phyloP scores from a whole-genome alignment of 176 grass and related monocot species.

The Poa annua region DNA sequence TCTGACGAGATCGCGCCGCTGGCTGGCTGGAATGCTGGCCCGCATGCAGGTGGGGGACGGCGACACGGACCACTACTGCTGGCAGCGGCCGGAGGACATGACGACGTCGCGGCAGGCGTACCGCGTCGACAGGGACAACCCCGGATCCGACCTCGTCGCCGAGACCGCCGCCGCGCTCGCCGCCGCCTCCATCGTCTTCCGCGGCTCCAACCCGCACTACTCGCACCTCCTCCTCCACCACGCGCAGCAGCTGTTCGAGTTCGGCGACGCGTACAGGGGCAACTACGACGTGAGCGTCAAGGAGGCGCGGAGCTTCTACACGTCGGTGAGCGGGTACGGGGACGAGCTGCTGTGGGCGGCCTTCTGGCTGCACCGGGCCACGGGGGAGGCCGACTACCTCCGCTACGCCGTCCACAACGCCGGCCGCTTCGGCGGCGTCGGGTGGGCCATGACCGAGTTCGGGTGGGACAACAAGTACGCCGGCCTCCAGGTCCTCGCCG shows the following conservation, averaged over 20 bases:
- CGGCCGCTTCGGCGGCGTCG: conserved; percentile 56
- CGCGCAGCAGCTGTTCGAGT: conserved; percentile 86
- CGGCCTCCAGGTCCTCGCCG: conserved; percentile 76
- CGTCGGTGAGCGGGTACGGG: conserved; percentile 86
- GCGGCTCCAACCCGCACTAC: conserved; percentile 66
- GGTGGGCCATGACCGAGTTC: conserved; percentile 90
- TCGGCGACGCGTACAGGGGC: conserved; percentile 68
- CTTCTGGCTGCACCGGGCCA: conserved; percentile 95
- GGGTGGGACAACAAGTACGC: conserved; percentile 98
- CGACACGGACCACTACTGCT: conserved; percentile 95
- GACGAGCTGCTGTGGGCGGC: conserved; percentile 99
- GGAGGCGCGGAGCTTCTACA: conserved; percentile 79
- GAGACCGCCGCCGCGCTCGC: conserved; percentile 91
- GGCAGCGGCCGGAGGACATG: conserved; percentile 96
- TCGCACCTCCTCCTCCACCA: conserved; percentile 78
- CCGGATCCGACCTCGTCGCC: conserved; percentile 79
- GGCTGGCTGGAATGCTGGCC: too few relatives aligned
- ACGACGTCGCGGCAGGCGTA: conserved; percentile 90
- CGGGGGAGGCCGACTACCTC: conserved; percentile 57
- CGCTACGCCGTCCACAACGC: conserved; percentile 66
- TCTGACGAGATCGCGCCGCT: not conserved
- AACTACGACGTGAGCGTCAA: conserved; percentile 70
- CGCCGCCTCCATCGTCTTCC: conserved; percentile 80
- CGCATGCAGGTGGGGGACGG: conserved; percentile 74
- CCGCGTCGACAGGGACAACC: conserved; percentile 78